A percentile compares a stretch with the other conserved stretches of the same genome.
phyloP scores from a whole-genome alignment of 345 rosid genomes.

The Eutrema yunnanense region DNA sequence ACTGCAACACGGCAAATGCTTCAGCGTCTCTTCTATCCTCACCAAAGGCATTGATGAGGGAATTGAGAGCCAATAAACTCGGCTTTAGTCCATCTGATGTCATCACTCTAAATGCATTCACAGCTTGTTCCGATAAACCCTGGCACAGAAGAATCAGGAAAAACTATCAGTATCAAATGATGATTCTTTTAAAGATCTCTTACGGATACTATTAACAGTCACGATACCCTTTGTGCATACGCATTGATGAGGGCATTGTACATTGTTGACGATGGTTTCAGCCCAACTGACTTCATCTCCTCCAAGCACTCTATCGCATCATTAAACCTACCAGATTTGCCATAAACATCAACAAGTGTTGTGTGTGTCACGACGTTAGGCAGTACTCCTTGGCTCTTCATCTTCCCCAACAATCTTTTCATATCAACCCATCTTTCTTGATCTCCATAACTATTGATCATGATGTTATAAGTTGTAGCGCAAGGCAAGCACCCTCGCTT shows the following conservation, averaged over 20 bases:
- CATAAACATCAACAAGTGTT: constrained; percentile 82
- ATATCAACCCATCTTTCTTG: constrained; percentile 84
- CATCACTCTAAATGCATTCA: constrained; percentile 85
- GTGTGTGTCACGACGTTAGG: constrained; percentile 81
- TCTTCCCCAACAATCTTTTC: constrained; percentile 55
- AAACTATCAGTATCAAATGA: not conserved
- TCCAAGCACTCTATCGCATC: constrained; percentile 90
- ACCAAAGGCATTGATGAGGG: constrained; percentile 91
- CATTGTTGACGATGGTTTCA: constrained; percentile 80
- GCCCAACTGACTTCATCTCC: constrained; percentile 73
- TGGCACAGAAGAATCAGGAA: constrained; percentile 18
- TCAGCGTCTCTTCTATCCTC: constrained; percentile 91
- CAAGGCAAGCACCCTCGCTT: constrained; percentile 72
- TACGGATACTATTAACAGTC: not conserved
- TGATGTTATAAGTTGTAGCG: constrained; percentile 74
- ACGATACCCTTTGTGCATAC: constrained; percentile 87
- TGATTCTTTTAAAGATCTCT: not conserved
- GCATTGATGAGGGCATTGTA: constrained; percentile 96
- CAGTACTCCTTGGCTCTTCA: constrained; percentile 61
- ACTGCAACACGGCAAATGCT: constrained; percentile 87
- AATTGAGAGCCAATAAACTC: constrained; percentile 80
- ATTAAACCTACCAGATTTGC: constrained; percentile 74
- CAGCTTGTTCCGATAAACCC: constrained; percentile 94
- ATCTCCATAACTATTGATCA: constrained; percentile 78
- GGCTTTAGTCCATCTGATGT: constrained; percentile 83